Conservation (phyloP, 2,329 filamentous ascomycete species). For the Aspergillus flavus region DNA sequence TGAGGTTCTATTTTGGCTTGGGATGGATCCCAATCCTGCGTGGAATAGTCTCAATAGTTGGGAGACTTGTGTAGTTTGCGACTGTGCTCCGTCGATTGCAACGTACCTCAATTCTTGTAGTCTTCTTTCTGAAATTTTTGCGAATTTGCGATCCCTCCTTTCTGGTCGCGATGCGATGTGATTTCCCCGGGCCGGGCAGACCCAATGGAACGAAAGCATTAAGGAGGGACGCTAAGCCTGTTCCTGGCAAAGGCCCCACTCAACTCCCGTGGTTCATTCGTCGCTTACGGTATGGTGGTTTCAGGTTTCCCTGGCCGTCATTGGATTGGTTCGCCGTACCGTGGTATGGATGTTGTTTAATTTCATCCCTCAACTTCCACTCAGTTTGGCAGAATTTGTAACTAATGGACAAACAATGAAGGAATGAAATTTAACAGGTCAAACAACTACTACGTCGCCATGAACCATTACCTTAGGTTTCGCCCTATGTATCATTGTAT, state of each 20-base stretch:
- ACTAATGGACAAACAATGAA: too few species aligned
- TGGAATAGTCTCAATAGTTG: background rate
- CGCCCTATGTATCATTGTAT: too few species aligned
- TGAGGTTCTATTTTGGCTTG: background rate
- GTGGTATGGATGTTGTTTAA: background rate
- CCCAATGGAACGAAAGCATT: background rate
- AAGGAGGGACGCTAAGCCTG: conserved; percentile 29
- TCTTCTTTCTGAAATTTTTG: background rate
- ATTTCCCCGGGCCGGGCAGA: background rate
- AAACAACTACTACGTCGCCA: background rate
- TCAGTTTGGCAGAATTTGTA: too few species aligned
- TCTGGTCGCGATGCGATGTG: background rate
- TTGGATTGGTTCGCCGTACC: background rate
- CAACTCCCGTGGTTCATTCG: conserved; percentile 10
- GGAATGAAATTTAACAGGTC: background rate
- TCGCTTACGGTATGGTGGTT: conserved; percentile 1
- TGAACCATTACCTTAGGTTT: too few species aligned
- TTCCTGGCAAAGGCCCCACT: conserved; percentile 30
- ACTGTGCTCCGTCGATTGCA: too few species aligned
- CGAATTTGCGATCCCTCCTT: background rate
- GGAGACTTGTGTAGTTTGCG: too few species aligned
- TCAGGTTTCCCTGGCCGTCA: background rate
- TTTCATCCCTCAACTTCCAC: background rate
- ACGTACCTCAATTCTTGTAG: too few species aligned
- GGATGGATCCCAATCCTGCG: background rate